Conservation (phyloP, 1,139 yeast species). For the Pichia sp. region DNA sequence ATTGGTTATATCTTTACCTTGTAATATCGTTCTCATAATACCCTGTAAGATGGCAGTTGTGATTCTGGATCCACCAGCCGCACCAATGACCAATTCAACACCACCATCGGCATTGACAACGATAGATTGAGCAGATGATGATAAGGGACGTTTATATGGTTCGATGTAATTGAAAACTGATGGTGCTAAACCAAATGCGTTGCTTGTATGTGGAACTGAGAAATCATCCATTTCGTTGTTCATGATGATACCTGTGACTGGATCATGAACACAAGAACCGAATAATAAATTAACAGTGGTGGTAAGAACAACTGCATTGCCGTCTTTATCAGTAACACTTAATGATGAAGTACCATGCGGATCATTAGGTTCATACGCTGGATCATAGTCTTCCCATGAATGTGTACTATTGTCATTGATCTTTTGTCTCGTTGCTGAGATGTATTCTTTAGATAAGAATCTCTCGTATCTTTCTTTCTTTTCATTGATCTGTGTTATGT, state of each 20-base stretch:
- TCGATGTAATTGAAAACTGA: slow-evolving; percentile 74
- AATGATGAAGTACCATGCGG: slow-evolving; percentile 92
- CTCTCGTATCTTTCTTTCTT: slow-evolving; percentile 32
- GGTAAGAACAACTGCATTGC: slow-evolving; percentile 81
- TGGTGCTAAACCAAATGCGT: slow-evolving; percentile 80
- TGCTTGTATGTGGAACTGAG: slow-evolving; percentile 63
- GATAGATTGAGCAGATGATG: slow-evolving; percentile 80
- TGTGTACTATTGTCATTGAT: slow-evolving; percentile 57
- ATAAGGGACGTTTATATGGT: slow-evolving; percentile 79
- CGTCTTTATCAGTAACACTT: slow-evolving; percentile 62
- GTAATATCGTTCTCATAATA: slow-evolving; percentile 61
- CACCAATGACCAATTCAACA: slow-evolving; percentile 76
- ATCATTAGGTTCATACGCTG: slow-evolving; percentile 69
- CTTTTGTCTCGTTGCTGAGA: slow-evolving; percentile 42
- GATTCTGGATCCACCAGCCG: slow-evolving; percentile 93
- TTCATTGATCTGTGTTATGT: slow-evolving; percentile 24
- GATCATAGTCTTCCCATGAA: slow-evolving; percentile 71
- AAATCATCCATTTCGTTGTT: slow-evolving; percentile 97
- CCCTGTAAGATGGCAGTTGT: slow-evolving; percentile 85
- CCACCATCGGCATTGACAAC: slow-evolving; percentile 47
- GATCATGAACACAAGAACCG: slow-evolving; percentile 83
- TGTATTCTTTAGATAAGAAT: slow-evolving; percentile 51
- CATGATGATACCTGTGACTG: slow-evolving; percentile 74
- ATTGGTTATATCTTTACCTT: slow-evolving; percentile 57
- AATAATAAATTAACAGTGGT: slow-evolving; percentile 86